These are phyloP conservation scores for Erysimum pusillum DNA, from an alignment of 441 rosid species.

Conservation along the genomic window DNA sequence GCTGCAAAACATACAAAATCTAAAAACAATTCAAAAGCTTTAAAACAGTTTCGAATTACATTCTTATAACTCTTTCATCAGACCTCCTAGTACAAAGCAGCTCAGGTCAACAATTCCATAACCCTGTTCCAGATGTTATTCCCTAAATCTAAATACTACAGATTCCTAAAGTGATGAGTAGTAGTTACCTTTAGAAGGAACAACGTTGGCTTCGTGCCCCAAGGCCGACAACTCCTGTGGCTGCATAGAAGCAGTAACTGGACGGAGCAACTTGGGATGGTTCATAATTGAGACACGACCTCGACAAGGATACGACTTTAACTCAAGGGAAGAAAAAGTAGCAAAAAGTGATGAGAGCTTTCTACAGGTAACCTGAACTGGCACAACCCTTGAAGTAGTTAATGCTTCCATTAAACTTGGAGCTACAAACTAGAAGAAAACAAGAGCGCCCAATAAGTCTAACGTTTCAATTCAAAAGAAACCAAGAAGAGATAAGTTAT, in stretches of 20 bases:
- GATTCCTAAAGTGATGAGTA: background rate
- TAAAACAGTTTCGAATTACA: background rate
- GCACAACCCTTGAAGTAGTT: slow-evolving; percentile 52
- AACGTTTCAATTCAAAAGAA: background rate
- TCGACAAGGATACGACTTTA: slow-evolving; percentile 41
- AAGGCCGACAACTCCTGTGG: slow-evolving; percentile 54
- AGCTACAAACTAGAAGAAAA: slow-evolving; percentile 44
- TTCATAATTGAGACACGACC: slow-evolving; percentile 48
- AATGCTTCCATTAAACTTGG: slow-evolving; percentile 73
- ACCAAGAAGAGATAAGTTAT: background rate
- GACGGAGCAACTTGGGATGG: slow-evolving; percentile 52
- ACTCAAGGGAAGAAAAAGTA: slow-evolving; percentile 47
- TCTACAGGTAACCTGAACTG: slow-evolving; percentile 48
- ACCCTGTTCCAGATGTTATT: background rate
- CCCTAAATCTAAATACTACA: slow-evolving; percentile 14
- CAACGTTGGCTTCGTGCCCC: slow-evolving; percentile 53
- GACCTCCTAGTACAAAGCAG: background rate
- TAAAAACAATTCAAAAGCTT: background rate
- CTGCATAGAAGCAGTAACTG: slow-evolving; percentile 64
- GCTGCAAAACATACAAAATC: slow-evolving; percentile 26
- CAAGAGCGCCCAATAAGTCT: slow-evolving; percentile 3
- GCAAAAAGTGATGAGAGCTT: slow-evolving; percentile 46
- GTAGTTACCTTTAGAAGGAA: slow-evolving; percentile 73
- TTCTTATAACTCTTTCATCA: slow-evolving; percentile 1
- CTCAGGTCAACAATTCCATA: slow-evolving; percentile 1